A percentile compares a stretch with the other conserved stretches of the same genome.
phyloP scores from a whole-genome alignment of 768 basidiomycete genomes.

The Kwoniella europaea region DNA sequence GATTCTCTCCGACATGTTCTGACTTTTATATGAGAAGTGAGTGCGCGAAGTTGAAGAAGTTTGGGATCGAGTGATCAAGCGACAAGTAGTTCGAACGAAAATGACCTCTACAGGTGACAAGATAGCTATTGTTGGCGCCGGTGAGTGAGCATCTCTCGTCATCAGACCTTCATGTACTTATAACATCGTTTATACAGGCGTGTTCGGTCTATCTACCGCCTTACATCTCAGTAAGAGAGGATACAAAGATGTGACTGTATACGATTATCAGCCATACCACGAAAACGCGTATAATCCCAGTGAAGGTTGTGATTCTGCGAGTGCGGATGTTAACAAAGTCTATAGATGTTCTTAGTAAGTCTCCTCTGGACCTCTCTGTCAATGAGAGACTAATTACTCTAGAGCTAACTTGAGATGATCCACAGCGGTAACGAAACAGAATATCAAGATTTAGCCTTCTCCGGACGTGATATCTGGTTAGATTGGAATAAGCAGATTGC shows the following conservation, averaged over 20 bases:
- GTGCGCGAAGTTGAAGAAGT: no score
- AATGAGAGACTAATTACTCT: no score
- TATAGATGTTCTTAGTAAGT: conserved; percentile 36
- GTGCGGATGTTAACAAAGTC: conserved; percentile 43
- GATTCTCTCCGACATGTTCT: not conserved
- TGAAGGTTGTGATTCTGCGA: conserved; percentile 37
- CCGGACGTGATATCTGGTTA: conserved; percentile 33
- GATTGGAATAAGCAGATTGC: conserved; percentile 40
- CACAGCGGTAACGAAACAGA: conserved; percentile 31
- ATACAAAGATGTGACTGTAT: conserved; percentile 31
- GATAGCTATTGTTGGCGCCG: conserved; percentile 31
- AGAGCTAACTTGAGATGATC: not conserved
- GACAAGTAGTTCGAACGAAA: not conserved
- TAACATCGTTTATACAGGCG: conserved; percentile 5
- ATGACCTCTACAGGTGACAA: conserved; percentile 22
- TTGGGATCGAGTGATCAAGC: no score
- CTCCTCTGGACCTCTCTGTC: not conserved
- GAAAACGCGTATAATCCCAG: conserved; percentile 35
- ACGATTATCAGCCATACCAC: conserved; percentile 36
- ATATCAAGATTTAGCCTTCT: conserved; percentile 41
- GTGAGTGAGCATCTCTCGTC: conserved; percentile 3
- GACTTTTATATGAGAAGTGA: no score
- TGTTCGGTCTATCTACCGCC: conserved; percentile 26
- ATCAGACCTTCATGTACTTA: no score
- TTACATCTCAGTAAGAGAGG: conserved; percentile 19